These are phyloP conservation scores for Barnettozyma botsteinii DNA, from an alignment of 805 yeast genomes.

Conservation along the genomic window DNA sequence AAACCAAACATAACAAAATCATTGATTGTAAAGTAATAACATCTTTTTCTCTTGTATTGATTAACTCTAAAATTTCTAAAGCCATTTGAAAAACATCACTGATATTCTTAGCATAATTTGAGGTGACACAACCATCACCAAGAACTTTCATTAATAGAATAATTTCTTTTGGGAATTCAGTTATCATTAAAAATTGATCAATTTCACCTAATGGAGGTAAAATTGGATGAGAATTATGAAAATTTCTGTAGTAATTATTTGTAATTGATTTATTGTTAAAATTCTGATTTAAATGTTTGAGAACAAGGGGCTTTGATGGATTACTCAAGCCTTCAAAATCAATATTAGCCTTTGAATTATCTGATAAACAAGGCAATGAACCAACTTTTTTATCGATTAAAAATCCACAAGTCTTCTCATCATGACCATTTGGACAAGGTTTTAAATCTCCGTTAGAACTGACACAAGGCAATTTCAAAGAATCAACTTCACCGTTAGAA, in stretches of 20 bases:
- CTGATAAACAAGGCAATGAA: conserved; percentile 17
- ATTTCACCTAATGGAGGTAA: conserved; percentile 37
- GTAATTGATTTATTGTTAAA: conserved; percentile 22
- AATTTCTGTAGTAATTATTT: conserved; percentile 30
- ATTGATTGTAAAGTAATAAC: conserved; percentile 39
- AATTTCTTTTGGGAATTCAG: conserved; percentile 36
- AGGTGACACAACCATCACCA: conserved; percentile 41
- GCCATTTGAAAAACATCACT: conserved; percentile 36
- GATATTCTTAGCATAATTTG: conserved; percentile 33
- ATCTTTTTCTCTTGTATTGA: conserved; percentile 30
- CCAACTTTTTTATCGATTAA: conserved; percentile 12
- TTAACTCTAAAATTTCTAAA: conserved; percentile 27
- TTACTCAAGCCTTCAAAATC: conserved; percentile 11
- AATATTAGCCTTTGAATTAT: conserved; percentile 8
- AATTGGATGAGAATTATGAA: conserved; percentile 43
- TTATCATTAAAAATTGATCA: conserved; percentile 26
- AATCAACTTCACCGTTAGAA: neutral
- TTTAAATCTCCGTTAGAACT: conserved; percentile 8
- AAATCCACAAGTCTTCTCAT: conserved; percentile 17
- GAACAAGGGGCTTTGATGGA: neutral
- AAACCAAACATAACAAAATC: conserved; percentile 35
- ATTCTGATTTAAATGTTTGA: conserved; percentile 6
- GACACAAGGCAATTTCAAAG: conserved; percentile 18
- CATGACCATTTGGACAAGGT: conserved; percentile 24
- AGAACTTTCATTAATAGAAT: conserved; percentile 42